phyloP scores from a whole-genome alignment of 2,329 filamentous ascomycete species.

The Xylaria digitata region DNA sequence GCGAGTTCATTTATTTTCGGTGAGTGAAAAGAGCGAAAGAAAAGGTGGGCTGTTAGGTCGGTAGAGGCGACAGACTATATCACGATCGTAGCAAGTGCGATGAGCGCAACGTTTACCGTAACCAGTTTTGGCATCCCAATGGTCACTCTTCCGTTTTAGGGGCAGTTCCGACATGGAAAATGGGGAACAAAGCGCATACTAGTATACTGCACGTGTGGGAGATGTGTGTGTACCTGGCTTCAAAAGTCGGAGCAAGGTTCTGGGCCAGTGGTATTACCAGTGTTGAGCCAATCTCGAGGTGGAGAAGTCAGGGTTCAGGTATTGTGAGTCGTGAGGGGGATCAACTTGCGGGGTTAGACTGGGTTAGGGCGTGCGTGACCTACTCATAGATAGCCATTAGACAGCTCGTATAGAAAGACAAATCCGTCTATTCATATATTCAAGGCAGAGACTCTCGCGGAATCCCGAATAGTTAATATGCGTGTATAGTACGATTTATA shows the following conservation, averaged over 20 bases:
- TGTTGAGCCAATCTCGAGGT: constrained; percentile 25
- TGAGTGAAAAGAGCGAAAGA: constrained; percentile 16
- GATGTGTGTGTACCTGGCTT: constrained; percentile 1
- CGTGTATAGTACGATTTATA: constrained; percentile 4
- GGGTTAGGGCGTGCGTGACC: constrained; percentile 8
- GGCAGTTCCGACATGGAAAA: constrained; percentile 22
- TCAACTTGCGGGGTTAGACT: constrained; percentile 37
- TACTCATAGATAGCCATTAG: constrained; percentile 4
- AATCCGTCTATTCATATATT: not conserved
- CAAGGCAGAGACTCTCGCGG: not conserved
- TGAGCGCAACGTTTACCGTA: constrained; percentile 30
- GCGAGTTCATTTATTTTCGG: constrained; percentile 17
- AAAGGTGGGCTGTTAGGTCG: constrained; percentile 23
- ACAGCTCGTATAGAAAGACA: not conserved
- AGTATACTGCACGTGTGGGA: constrained; percentile 11
- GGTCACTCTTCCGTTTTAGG: constrained; percentile 26
- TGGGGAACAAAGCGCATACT: constrained; percentile 12
- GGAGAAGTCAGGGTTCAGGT: constrained; percentile 33
- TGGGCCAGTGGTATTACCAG: constrained; percentile 19
- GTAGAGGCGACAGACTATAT: constrained; percentile 28
- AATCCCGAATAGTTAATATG: not conserved
- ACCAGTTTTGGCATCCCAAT: constrained; percentile 19
- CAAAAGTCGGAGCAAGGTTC: constrained; percentile 9
- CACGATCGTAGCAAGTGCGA: constrained; percentile 28
- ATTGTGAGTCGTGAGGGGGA: constrained; percentile 28